Conservation (phyloP, 2,329 filamentous ascomycete species). For the Lasiodiplodia hormozganensis region DNA sequence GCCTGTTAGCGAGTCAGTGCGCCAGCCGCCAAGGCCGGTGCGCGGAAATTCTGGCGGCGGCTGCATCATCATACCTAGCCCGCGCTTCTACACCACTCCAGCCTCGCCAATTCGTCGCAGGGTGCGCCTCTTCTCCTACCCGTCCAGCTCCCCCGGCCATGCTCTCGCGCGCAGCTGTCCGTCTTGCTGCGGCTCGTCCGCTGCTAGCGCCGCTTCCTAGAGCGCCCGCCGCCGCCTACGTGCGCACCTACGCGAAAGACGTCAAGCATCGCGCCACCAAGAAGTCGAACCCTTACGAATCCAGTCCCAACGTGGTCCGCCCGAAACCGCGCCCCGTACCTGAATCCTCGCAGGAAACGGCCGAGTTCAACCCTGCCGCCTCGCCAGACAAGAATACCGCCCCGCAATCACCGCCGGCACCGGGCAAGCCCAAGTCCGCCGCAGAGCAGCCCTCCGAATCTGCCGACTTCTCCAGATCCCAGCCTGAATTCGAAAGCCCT, state of each 20-base stretch:
- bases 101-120: conserved; percentile 23
- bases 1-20: conserved; percentile 23
- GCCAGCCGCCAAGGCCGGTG: conserved; percentile 9
- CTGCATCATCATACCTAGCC: conserved; percentile 21
- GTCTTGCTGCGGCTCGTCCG: conserved; percentile 41
- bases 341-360: conserved; percentile 45
- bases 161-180: conserved; percentile 45
- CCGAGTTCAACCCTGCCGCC: conserved; percentile 42
- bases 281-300: conserved; percentile 34
- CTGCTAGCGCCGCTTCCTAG: conserved; percentile 36
- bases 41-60: conserved; percentile 28
- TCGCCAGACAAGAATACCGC: conserved; percentile 39
- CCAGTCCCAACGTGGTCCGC: conserved; percentile 8
- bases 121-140: neutral
- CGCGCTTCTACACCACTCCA: conserved; percentile 19
- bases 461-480: conserved; percentile 37
- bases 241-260: conserved; percentile 37
- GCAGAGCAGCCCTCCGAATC: conserved; percentile 28
- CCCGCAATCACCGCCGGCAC: conserved; percentile 38
- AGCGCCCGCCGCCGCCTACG: conserved; percentile 38
- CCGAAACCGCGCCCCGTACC: conserved; percentile 5
- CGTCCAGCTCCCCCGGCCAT: conserved; percentile 34
- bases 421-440: conserved; percentile 28
- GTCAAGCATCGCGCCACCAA: conserved; percentile 35
- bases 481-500: conserved; percentile 47